These are phyloP conservation scores for Coleophoma eucalyptorum DNA, from an alignment of 2,329 filamentous ascomycete species.

Conservation along the genomic window DNA sequence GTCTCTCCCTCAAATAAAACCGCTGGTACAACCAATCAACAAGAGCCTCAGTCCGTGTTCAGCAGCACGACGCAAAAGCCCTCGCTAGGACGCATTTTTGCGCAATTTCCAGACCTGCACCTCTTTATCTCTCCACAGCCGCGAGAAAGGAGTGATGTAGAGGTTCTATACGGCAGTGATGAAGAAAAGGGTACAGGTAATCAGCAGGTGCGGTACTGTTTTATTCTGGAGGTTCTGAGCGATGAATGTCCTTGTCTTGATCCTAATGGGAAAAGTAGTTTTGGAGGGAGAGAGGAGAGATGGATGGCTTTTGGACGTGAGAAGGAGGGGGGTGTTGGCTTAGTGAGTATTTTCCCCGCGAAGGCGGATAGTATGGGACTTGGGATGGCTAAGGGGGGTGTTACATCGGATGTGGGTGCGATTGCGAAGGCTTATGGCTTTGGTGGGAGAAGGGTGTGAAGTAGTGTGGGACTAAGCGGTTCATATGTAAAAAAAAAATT, in stretches of 20 bases:
- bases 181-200: background rate
- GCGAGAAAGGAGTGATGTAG: constrained; percentile 34
- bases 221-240: constrained; percentile 24
- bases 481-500: no score
- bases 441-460: constrained; percentile 29
- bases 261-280: constrained; percentile 13
- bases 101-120: constrained; percentile 51
- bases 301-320: constrained; percentile 47
- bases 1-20: constrained; percentile 16
- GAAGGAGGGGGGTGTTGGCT: constrained; percentile 23
- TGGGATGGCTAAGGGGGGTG: background rate
- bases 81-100: constrained; percentile 46
- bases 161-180: constrained; percentile 22
- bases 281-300: constrained; percentile 44
- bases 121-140: constrained; percentile 45
- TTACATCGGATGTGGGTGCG: constrained; percentile 8
- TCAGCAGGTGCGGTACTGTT: constrained; percentile 1
- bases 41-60: constrained; percentile 7
- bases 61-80: constrained; percentile 15
- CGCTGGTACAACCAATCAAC: constrained; percentile 4
- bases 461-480: no score
- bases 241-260: constrained; percentile 17
- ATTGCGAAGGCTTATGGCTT: constrained; percentile 24
- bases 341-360: constrained; percentile 35
- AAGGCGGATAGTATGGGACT: constrained; percentile 4